Percentiles rank a stretch among this genome's conserved stretches.
phyloP scores from a whole-genome alignment of 305 asterid species.

The Coffea humblotiana region DNA sequence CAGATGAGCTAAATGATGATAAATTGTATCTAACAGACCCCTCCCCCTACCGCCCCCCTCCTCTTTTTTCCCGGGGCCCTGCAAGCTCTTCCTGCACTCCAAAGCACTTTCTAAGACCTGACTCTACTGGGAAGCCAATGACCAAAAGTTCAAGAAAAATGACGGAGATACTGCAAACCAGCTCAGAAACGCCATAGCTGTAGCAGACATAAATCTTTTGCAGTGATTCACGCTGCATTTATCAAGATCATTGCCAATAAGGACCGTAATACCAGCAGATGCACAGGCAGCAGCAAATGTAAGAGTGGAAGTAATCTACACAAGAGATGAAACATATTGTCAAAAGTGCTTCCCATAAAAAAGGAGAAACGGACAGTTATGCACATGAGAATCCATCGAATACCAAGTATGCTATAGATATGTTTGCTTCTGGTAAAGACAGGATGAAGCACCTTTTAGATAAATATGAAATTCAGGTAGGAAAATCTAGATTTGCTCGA shows the following conservation, averaged over 20 bases:
- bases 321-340: background rate
- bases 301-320: slow-evolving; percentile 84
- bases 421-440: background rate
- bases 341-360: background rate
- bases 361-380: background rate
- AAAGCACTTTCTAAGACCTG: background rate
- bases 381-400: background rate
- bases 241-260: slow-evolving; percentile 76
- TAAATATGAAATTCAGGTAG: background rate
- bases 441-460: background rate
- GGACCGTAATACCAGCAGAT: slow-evolving; percentile 93
- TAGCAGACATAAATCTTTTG: slow-evolving; percentile 82
- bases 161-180: slow-evolving; percentile 88
- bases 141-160: slow-evolving; percentile 81
- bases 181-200: slow-evolving; percentile 93
- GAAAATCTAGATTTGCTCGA: background rate
- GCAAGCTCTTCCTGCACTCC: background rate
- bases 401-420: background rate
- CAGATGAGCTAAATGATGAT: background rate
- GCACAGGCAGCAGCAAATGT: slow-evolving; percentile 98
- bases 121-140: slow-evolving; percentile 61
- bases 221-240: slow-evolving; percentile 74
- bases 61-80: too few relatives aligned
- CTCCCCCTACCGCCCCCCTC: too few relatives aligned
- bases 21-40: too few relatives aligned